These are phyloP conservation scores for Tuctoria greenei DNA, from an alignment of 176 grass and related monocot genomes.

Conservation along the genomic window DNA sequence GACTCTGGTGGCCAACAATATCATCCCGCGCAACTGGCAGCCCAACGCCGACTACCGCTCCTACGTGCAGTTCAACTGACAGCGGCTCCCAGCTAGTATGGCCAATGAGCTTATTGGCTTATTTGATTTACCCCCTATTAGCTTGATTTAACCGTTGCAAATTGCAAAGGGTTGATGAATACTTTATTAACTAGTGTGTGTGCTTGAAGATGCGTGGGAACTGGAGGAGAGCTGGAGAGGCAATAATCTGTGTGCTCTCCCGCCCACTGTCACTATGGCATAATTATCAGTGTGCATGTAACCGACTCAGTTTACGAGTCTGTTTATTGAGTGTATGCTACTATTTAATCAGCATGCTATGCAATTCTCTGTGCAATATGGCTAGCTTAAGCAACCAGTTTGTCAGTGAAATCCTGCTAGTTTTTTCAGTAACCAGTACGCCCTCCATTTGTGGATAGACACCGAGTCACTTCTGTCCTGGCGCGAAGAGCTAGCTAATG, in stretches of 20 bases:
- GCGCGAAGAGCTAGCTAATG: no score
- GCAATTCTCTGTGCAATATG: neutral
- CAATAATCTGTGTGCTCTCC: slow-evolving; percentile 46
- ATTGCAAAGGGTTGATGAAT: neutral
- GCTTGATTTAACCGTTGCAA: neutral
- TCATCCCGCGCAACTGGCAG: slow-evolving; percentile 63
- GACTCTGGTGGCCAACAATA: slow-evolving; percentile 53
- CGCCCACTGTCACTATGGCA: slow-evolving; percentile 44
- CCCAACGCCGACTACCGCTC: slow-evolving; percentile 65
- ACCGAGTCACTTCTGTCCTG: neutral
- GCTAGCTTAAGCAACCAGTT: neutral
- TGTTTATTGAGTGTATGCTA: slow-evolving; percentile 28
- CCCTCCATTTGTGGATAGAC: no score
- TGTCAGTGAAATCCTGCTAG: neutral
- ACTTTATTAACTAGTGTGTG: slow-evolving; percentile 10
- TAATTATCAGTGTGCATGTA: slow-evolving; percentile 23
- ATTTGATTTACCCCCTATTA: neutral
- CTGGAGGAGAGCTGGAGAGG: slow-evolving; percentile 38
- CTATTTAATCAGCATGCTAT: slow-evolving; percentile 19
- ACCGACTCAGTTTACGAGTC: slow-evolving; percentile 29
- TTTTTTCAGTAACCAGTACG: neutral
- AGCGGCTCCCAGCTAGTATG: neutral
- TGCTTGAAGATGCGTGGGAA: slow-evolving; percentile 34
- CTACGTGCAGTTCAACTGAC: slow-evolving; percentile 57
- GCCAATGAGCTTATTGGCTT: slow-evolving; percentile 11